phyloP scores from a whole-genome alignment of 768 basidiomycete genomes.

The Mycena venus region DNA sequence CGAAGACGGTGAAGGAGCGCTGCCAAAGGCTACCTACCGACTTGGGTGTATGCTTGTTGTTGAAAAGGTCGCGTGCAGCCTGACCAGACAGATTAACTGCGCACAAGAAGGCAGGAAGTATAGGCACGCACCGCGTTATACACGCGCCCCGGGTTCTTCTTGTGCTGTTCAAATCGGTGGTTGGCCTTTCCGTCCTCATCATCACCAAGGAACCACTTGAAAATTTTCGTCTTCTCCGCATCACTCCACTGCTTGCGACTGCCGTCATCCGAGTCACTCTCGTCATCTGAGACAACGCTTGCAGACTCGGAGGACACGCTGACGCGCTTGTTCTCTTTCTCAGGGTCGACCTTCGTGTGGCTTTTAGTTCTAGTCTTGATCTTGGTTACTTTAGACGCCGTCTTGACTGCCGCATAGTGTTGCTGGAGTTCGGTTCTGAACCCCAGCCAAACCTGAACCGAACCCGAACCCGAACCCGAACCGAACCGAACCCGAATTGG shows the following conservation, averaged over 20 bases:
- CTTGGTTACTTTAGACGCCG: too few relatives aligned
- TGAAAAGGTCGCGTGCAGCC: background rate
- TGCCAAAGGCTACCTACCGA: background rate
- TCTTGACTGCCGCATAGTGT: too few relatives aligned
- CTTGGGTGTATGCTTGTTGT: background rate
- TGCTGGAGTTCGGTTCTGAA: too few relatives aligned
- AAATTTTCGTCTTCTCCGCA: background rate
- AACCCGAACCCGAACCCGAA: too few relatives aligned
- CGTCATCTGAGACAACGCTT: background rate
- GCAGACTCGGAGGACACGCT: too few relatives aligned
- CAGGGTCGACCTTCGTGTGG: too few relatives aligned
- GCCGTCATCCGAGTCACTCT: background rate
- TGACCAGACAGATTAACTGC: background rate
- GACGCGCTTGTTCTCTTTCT: background rate
- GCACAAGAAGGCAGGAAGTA: background rate
- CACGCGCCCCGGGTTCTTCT: constrained; percentile 7
- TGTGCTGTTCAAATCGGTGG: constrained; percentile 12
- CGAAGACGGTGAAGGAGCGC: background rate
- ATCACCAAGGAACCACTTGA: background rate
- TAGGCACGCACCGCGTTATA: constrained; percentile 2
- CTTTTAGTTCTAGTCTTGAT: too few relatives aligned
- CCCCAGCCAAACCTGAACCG: too few relatives aligned
- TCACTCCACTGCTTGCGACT: background rate
- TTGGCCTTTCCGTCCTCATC: background rate
- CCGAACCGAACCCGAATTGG: too few relatives aligned